phyloP scores from a whole-genome alignment of 805 yeast genomes.

The Nakazawaea pomicola region DNA sequence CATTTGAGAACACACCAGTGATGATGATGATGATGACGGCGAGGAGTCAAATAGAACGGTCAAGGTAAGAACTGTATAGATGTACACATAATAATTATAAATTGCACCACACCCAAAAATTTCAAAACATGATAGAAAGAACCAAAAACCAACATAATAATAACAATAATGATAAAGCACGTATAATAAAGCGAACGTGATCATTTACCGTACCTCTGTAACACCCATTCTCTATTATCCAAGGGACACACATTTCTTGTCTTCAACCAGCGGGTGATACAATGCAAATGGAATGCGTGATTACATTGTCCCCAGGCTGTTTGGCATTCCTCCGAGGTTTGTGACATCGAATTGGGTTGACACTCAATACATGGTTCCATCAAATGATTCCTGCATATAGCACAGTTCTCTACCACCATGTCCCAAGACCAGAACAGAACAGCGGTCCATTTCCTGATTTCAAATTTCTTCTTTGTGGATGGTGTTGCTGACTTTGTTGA shows the following conservation, averaged over 20 bases:
- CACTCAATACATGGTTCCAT: slow-evolving; percentile 99
- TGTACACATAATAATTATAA: too few species aligned
- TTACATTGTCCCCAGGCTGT: slow-evolving; percentile 98
- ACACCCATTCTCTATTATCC: slow-evolving; percentile 87
- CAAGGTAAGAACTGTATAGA: too few species aligned
- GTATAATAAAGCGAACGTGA: neutral
- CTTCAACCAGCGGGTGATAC: slow-evolving; percentile 92
- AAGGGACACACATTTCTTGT: slow-evolving; percentile 96
- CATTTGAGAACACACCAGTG: too few species aligned
- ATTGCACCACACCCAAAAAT: neutral
- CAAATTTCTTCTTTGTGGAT: slow-evolving; percentile 63
- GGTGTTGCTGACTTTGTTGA: slow-evolving; percentile 1
- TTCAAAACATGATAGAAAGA: too few species aligned
- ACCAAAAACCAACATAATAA: neutral
- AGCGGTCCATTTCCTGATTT: slow-evolving; percentile 97
- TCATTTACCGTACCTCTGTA: slow-evolving; percentile 15
- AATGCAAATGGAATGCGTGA: slow-evolving; percentile 97
- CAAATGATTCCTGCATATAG: slow-evolving; percentile 94
- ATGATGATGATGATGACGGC: too few species aligned
- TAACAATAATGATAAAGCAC: neutral
- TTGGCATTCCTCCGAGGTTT: slow-evolving; percentile 68
- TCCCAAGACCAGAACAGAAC: slow-evolving; percentile 99
- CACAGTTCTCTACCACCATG: slow-evolving; percentile 91
- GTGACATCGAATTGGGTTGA: slow-evolving; percentile 71
- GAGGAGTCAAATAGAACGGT: too few species aligned